Conservation (phyloP, 805 yeast genomes). For the Wickerhamomyces xylosicus region DNA sequence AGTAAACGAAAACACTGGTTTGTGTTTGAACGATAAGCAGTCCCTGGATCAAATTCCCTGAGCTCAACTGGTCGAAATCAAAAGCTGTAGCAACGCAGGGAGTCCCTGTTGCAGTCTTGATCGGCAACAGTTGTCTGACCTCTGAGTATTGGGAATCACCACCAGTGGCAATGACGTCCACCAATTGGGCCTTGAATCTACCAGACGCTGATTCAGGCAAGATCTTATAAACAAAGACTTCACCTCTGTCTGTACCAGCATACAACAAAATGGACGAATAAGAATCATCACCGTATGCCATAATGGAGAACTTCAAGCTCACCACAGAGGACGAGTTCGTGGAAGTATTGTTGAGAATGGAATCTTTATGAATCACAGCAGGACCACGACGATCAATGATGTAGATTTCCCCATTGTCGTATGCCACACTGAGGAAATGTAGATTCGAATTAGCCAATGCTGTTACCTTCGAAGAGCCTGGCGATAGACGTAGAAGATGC, state of each 20-base stretch:
- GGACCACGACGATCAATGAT: constrained; percentile 79
- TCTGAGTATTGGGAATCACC: constrained; percentile 26
- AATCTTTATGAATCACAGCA: constrained; percentile 43
- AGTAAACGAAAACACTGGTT: constrained; percentile 52
- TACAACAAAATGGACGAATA: constrained; percentile 63
- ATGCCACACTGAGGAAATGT: constrained; percentile 80
- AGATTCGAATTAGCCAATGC: constrained; percentile 59
- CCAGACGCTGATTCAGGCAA: constrained; percentile 52
- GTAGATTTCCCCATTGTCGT: constrained; percentile 60
- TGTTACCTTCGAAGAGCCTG: constrained; percentile 27
- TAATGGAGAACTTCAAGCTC: constrained; percentile 60
- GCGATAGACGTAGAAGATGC: constrained; percentile 29
- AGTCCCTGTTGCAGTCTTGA: constrained; percentile 48
- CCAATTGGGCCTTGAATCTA: constrained; percentile 43
- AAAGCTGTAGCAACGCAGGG: constrained; percentile 56
- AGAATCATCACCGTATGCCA: constrained; percentile 55
- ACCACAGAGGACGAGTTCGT: constrained; percentile 33
- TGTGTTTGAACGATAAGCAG: constrained; percentile 43
- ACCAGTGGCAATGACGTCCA: constrained; percentile 37
- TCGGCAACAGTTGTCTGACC: constrained; percentile 45
- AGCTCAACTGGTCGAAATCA: constrained; percentile 45
- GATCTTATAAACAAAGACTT: constrained; percentile 52
- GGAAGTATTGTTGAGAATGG: constrained; percentile 17
- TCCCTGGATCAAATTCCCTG: constrained; percentile 56
- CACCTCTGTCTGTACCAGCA: constrained; percentile 74